phyloP scores from a whole-genome alignment of 139 green algal species.

The Chlamydomonas sphaeroides region DNA sequence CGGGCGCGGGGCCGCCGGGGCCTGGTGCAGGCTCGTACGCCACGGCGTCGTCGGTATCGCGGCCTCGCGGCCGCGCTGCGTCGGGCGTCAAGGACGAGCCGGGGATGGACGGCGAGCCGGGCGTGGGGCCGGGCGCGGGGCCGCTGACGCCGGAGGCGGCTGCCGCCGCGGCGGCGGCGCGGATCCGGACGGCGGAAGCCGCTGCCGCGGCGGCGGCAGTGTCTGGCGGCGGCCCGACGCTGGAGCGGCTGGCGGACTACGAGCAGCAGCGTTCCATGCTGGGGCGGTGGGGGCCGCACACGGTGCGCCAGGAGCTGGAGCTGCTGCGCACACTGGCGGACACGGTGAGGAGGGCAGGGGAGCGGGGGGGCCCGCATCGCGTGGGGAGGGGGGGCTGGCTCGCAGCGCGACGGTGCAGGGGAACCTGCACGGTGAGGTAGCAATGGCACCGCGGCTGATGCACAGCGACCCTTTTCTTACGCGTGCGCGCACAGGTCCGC shows the following conservation, averaged over 20 bases:
- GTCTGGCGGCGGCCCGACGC: neutral
- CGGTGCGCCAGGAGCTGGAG: constrained; percentile 60
- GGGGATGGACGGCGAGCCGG: constrained; percentile 10
- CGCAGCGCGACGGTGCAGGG: no score
- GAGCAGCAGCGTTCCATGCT: constrained; percentile 43
- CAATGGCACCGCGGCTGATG: no score
- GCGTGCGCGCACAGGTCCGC: neutral
- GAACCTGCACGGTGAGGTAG: no score
- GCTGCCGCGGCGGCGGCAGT: neutral
- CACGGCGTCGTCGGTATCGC: no score
- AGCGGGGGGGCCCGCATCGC: neutral
- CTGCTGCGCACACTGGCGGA: constrained; percentile 47
- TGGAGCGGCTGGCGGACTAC: constrained; percentile 48
- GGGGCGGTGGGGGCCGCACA: constrained; percentile 1
- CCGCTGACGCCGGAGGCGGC: no score
- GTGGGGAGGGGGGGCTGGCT: no score
- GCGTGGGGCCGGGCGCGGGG: neutral
- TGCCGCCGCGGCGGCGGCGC: neutral
- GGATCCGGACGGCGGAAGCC: neutral
- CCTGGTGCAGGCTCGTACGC: no score
- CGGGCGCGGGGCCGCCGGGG: no score
- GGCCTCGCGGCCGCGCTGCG: no score
- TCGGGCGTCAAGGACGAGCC: constrained; percentile 1
- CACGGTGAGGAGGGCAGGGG: constrained; percentile 9
- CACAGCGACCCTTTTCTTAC: neutral